Evolutionary conservation across 495 filamentous ascomycete species (phyloP), one percentile per base, ranked within the genome.

Genomic region (Xylaria intraflava): DNA sequence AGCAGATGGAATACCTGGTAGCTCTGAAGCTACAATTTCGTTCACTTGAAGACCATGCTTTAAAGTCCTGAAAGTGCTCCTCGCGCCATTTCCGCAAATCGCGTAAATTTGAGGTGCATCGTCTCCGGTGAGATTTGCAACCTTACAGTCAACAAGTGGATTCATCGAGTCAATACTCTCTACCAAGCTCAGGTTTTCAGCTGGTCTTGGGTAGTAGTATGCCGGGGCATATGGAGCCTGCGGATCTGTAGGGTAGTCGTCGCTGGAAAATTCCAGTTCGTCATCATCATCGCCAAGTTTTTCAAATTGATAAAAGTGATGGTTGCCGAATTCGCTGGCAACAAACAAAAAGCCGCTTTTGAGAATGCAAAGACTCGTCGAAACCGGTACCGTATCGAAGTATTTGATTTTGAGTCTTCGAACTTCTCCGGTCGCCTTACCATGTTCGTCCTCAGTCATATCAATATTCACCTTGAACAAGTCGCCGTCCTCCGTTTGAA

Each of bases 31-130:
- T 2, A 96, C 90, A 44, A 97, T 93, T 60, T 99, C 93, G 2
- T 86, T 87, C 10, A 96, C 90, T 59, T 94, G 86, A 3, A 99
- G 74, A 0, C 92, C 92, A 67, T 99, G 90, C 62, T 93, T 94
- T 16, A 96, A 72, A 30, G 85, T 95, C 49, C 91, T 81, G 69
- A 99, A 95, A 19, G 83, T 86, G 64, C 92, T 96, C 53, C 88
- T 77, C 47, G 89, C 89, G 8, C 93, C 88, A 29, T 86, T 86
- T 3, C 93, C 93, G 64, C 87, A 93, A 14, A 96, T 78, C 0
- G 89, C 83, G 71, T 95, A 96, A 33, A 99, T 96, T 65, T 99
- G 94, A 11, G 93, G 93, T 1, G 92, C 91, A 62, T 97, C 94
- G 56, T 96, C 93, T 42, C 88, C 84, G 0, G 85, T 86, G 16